A percentile compares a stretch with the other conserved stretches of the same genome.
These are phyloP conservation scores for Teratosphaeria viscida DNA, from an alignment of 2,329 filamentous ascomycete species.

Conservation along the genomic window DNA sequence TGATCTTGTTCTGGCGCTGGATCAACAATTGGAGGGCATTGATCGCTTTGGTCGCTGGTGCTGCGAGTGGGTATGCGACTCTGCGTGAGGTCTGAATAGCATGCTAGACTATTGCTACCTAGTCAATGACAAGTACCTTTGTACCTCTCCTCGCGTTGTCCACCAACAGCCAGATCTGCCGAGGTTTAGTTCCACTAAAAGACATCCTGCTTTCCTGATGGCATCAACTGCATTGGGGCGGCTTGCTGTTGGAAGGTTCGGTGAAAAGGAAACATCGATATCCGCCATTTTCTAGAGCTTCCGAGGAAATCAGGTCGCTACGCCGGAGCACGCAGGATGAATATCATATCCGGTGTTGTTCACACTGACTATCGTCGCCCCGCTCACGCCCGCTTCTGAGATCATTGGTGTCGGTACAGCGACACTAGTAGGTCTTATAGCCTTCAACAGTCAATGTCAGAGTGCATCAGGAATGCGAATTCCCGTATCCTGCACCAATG, in stretches of 20 bases:
- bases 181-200: too few relatives aligned
- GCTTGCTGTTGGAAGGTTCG: too few relatives aligned
- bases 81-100: conserved; percentile 5
- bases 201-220: too few relatives aligned
- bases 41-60: conserved; percentile 12
- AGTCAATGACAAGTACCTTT: too few relatives aligned
- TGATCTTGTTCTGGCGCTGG: conserved; percentile 17
- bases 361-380: neutral
- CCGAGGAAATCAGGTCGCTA: neutral
- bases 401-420: neutral
- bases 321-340: neutral
- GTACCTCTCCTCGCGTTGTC: too few relatives aligned
- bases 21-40: conserved; percentile 18
- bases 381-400: neutral
- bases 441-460: neutral
- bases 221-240: too few relatives aligned
- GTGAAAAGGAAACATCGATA: neutral
- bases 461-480: neutral
- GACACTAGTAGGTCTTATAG: neutral
- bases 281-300: neutral
- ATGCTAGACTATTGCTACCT: too few relatives aligned
- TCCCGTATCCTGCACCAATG: neutral
- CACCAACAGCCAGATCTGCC: too few relatives aligned
- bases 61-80: conserved; percentile 16
- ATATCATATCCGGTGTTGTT: neutral